Evolutionary conservation across 768 basidiomycete genomes (phyloP).

Genomic region (Hericium alpestre): DNA sequence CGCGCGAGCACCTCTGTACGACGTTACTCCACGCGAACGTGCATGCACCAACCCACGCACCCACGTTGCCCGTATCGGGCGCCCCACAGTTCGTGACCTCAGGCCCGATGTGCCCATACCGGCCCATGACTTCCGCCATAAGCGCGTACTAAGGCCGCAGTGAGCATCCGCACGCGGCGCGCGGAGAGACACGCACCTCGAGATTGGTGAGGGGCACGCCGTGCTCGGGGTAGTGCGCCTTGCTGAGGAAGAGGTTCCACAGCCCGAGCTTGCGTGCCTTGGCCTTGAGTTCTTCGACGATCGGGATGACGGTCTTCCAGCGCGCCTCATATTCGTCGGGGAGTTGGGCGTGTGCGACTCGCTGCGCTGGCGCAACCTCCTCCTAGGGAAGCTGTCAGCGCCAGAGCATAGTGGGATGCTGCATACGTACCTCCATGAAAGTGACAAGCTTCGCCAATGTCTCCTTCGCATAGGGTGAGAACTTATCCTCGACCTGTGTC

Average conservation of each 20-base stretch:
- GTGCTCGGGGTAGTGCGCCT: slow-evolving; percentile 80
- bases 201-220: slow-evolving; percentile 89
- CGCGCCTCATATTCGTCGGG: slow-evolving; percentile 62
- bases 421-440: slow-evolving; percentile 63
- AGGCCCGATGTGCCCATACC: slow-evolving; percentile 70
- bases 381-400: slow-evolving; percentile 38
- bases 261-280: slow-evolving; percentile 84
- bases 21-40: background rate
- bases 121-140: slow-evolving; percentile 92
- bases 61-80: slow-evolving; percentile 98
- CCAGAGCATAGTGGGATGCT: background rate
- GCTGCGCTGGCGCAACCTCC: slow-evolving; percentile 75
- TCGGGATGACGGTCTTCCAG: slow-evolving; percentile 77
- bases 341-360: slow-evolving; percentile 71
- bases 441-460: slow-evolving; percentile 71
- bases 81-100: slow-evolving; percentile 90
- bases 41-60: slow-evolving; percentile 29
- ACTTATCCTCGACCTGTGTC: slow-evolving; percentile 76
- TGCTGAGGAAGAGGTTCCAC: slow-evolving; percentile 97
- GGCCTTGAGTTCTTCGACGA: slow-evolving; percentile 75
- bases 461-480: slow-evolving; percentile 83
- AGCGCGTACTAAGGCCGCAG: slow-evolving; percentile 65
- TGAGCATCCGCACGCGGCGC: background rate
- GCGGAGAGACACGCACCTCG: slow-evolving; percentile 45
- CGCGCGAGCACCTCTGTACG: slow-evolving; percentile 85